Evolutionary conservation across 192 early-diverging fungal genomes (phyloP).

Genomic region (Phycomyces blakesleeanus): DNA sequence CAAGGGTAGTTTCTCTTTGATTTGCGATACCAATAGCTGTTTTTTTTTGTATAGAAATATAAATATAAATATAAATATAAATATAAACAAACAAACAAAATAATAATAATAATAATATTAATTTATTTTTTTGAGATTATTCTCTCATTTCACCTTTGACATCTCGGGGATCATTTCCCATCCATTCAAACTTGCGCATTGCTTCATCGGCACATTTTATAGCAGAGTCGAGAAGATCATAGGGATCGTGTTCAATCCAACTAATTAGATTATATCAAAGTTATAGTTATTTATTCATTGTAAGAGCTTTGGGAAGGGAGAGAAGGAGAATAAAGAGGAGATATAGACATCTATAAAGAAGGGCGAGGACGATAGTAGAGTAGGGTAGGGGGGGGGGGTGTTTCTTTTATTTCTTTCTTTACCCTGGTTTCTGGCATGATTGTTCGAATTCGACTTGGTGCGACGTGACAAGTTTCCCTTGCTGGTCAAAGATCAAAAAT

Average conservation of each 20-base stretch:
- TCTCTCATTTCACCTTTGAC: conserved; percentile 40
- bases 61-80: no score
- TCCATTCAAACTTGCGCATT: conserved; percentile 58
- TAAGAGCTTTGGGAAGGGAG: no score
- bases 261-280: no score
- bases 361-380: no score
- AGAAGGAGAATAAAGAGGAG: no score
- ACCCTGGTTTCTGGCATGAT: conserved; percentile 69
- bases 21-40: conserved; percentile 87
- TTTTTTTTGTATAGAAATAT: neutral
- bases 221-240: conserved; percentile 69
- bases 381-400: no score
- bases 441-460: conserved; percentile 81
- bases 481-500: conserved; percentile 85
- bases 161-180: conserved; percentile 52
- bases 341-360: no score
- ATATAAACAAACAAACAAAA: no score
- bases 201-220: conserved; percentile 69
- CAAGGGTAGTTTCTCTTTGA: conserved; percentile 91
- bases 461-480: conserved; percentile 61
- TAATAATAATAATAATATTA: no score
- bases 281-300: no score
- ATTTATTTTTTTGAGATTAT: no score
- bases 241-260: conserved; percentile 91
- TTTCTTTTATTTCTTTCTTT: conserved; percentile 7